phyloP scores from a whole-genome alignment of 2,329 filamentous ascomycete species.

The Xylariaceae sp. region DNA sequence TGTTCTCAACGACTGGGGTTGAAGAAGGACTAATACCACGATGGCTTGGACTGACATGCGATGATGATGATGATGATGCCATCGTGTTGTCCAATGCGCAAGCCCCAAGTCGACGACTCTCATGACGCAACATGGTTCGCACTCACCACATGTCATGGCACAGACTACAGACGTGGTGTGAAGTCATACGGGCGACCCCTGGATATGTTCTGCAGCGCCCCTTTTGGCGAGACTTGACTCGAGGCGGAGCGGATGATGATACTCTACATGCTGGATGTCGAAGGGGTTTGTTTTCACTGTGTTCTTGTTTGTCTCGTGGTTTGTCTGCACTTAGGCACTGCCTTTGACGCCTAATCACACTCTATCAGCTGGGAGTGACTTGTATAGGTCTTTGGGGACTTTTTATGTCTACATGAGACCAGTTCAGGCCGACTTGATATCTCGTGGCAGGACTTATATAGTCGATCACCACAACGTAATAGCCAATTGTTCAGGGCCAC shows the following conservation, averaged over 20 bases:
- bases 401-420: too few relatives aligned
- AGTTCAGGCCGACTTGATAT: background rate
- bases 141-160: background rate
- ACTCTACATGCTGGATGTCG: background rate
- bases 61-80: background rate
- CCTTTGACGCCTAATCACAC: background rate
- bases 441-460: background rate
- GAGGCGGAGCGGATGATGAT: background rate
- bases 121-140: background rate
- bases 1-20: background rate
- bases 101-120: background rate
- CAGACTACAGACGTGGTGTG: background rate
- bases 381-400: too few relatives aligned
- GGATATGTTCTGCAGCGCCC: background rate
- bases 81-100: background rate
- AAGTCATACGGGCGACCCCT: background rate
- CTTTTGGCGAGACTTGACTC: background rate
- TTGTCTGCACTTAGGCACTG: background rate
- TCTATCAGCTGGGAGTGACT: background rate
- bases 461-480: background rate
- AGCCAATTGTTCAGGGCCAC: background rate
- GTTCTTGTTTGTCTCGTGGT: background rate
- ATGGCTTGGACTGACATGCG: background rate
- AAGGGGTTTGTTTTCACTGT: background rate
- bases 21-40: background rate